Conservation (phyloP, 768 basidiomycete genomes). For the Pseudohyphozyma bogoriensis region DNA sequence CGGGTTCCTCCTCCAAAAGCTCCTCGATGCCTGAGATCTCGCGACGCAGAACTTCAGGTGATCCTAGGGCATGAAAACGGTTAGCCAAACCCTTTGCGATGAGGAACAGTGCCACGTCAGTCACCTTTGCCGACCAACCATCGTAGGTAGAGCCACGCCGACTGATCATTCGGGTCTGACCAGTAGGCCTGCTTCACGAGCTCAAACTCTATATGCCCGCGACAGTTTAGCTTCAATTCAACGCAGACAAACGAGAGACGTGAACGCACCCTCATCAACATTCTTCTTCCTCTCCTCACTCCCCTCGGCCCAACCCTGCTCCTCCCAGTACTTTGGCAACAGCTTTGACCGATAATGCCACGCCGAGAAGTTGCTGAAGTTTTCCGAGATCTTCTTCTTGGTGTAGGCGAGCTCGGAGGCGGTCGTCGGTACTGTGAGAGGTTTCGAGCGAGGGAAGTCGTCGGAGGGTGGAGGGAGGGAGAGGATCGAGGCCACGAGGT, state of each 20-base stretch:
- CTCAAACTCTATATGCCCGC: slow-evolving; percentile 63
- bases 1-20: slow-evolving; percentile 75
- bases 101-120: neutral
- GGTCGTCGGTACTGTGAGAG: slow-evolving; percentile 42
- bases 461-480: slow-evolving; percentile 31
- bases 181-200: slow-evolving; percentile 88
- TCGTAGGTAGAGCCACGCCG: slow-evolving; percentile 97
- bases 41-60: slow-evolving; percentile 53
- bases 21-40: slow-evolving; percentile 75
- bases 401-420: slow-evolving; percentile 77
- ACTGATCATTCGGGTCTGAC: slow-evolving; percentile 92
- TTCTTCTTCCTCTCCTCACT: slow-evolving; percentile 45
- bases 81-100: neutral
- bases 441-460: slow-evolving; percentile 5
- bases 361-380: slow-evolving; percentile 95
- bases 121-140: slow-evolving; percentile 80
- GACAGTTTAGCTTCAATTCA: neutral
- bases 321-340: slow-evolving; percentile 55
- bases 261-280: slow-evolving; percentile 56
- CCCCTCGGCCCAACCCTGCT: slow-evolving; percentile 42
- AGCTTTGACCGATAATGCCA: slow-evolving; percentile 93
- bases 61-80: slow-evolving; percentile 44
- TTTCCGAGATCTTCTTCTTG: slow-evolving; percentile 76
- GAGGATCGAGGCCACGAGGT: slow-evolving; percentile 61
- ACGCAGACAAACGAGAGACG: neutral